Conservation (phyloP, 1,284 basidiomycete genomes). For the Taiwanofungus camphoratus region DNA sequence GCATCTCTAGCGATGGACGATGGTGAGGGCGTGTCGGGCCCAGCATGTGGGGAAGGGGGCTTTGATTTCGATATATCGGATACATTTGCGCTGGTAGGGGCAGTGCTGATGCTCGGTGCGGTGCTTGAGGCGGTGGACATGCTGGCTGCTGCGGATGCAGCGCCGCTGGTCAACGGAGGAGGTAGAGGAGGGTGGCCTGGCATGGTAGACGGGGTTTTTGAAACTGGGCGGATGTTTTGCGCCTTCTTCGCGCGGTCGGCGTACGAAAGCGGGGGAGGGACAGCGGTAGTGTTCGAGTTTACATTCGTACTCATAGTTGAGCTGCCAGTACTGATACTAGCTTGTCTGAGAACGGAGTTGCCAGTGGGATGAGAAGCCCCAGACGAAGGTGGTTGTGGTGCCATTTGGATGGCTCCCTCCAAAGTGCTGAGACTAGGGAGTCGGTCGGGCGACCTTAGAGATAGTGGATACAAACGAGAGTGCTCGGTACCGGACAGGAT, state of each 20-base stretch:
- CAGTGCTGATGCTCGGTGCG: conserved; percentile 11
- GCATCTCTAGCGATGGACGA: conserved; percentile 8
- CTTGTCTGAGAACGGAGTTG: too few species aligned
- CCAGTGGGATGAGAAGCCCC: too few species aligned
- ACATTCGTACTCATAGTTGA: too few species aligned
- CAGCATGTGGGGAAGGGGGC: conserved; percentile 5
- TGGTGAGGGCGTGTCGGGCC: conserved; percentile 10
- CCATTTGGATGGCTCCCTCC: too few species aligned
- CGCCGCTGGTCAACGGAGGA: conserved; percentile 12
- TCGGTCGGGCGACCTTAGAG: too few species aligned
- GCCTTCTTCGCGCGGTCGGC: conserved; percentile 54
- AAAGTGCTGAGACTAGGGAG: too few species aligned
- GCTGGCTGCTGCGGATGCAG: conserved; percentile 10
- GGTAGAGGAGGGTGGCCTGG: conserved; percentile 14
- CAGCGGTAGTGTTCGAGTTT: background rate
- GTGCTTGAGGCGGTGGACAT: conserved; percentile 15
- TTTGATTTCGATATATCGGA: too few species aligned
- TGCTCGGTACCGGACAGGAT: too few species aligned
- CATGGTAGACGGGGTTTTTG: conserved; percentile 7
- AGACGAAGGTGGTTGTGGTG: too few species aligned
- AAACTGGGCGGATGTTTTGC: conserved; percentile 16
- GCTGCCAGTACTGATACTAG: too few species aligned
- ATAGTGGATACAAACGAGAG: too few species aligned
- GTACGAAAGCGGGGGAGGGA: conserved; percentile 43
- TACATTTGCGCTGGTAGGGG: too few species aligned